A percentile compares a stretch with the other conserved stretches of the same genome.
These are phyloP conservation scores for Fraxinus greggii DNA, from an alignment of 305 asterid species.

Conservation along the genomic window DNA sequence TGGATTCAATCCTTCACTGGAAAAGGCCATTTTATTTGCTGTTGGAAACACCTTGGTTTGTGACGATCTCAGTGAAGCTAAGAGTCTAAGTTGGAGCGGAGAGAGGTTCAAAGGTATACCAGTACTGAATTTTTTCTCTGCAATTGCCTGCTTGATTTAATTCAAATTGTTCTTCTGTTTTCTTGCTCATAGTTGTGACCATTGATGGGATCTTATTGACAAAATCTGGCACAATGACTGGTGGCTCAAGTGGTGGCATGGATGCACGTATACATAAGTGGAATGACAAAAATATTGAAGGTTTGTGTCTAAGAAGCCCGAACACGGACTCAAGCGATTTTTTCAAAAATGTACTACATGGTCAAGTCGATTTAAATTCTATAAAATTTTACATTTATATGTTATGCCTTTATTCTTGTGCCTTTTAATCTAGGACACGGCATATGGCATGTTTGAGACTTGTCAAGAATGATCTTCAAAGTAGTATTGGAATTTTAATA, in stretches of 20 bases:
- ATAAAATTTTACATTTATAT: neutral
- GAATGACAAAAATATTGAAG: slow-evolving; percentile 94
- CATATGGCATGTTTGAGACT: neutral
- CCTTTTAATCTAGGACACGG: neutral
- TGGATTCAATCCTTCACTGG: slow-evolving; percentile 76
- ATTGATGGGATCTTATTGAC: slow-evolving; percentile 87
- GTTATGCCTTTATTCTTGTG: neutral
- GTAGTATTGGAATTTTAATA: neutral
- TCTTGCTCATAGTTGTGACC: slow-evolving; percentile 75
- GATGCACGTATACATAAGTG: slow-evolving; percentile 99
- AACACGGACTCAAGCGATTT: neutral
- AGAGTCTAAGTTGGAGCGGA: slow-evolving; percentile 93
- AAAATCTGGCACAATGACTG: slow-evolving; percentile 99
- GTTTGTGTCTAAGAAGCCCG: slow-evolving; percentile 33
- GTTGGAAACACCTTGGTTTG: slow-evolving; percentile 98
- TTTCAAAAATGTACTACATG: neutral
- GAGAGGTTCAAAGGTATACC: slow-evolving; percentile 80
- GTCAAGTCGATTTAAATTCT: neutral
- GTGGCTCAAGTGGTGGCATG: slow-evolving; percentile 99
- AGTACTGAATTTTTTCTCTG: slow-evolving; percentile 19
- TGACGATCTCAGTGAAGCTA: slow-evolving; percentile 90
- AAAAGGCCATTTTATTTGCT: slow-evolving; percentile 90
- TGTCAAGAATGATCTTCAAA: neutral
- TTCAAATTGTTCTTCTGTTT: slow-evolving; percentile 15
- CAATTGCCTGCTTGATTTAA: slow-evolving; percentile 25